phyloP scores from a whole-genome alignment of 176 grass and related monocot genomes.

The Puccinellia tenuiflora region DNA sequence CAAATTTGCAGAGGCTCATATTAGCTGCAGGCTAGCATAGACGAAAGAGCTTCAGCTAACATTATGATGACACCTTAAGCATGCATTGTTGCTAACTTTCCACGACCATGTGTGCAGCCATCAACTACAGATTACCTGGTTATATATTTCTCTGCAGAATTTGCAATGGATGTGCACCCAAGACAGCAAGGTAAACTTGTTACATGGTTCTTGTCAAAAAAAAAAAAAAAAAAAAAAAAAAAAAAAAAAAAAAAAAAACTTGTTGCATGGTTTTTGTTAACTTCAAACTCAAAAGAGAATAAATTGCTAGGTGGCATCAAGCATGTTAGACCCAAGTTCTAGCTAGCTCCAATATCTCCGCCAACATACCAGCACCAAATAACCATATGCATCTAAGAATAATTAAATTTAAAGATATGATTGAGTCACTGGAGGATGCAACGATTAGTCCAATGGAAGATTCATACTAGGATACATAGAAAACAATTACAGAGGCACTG shows the following conservation, averaged over 20 bases:
- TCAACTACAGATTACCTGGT: neutral
- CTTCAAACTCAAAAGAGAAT: conserved; percentile 1
- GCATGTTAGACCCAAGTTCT: conserved; percentile 15
- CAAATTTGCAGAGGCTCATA: neutral
- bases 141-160: neutral
- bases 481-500: neutral
- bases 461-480: neutral
- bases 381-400: conserved; percentile 4
- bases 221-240: too few species aligned
- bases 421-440: neutral
- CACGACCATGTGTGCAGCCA: neutral
- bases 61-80: neutral
- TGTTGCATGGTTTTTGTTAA: conserved; percentile 5
- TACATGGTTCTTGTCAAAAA: conserved; percentile 1
- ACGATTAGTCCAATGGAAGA: neutral
- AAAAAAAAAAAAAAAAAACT: too few species aligned
- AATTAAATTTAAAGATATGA: neutral
- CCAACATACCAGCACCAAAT: neutral
- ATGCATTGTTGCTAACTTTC: neutral
- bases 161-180: neutral
- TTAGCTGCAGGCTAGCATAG: neutral
- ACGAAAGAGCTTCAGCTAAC: neutral
- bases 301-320: neutral
- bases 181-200: neutral
- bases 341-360: neutral